Evolutionary conservation across 768 basidiomycete genomes (phyloP).

Genomic region (Hygrophorus russula): DNA sequence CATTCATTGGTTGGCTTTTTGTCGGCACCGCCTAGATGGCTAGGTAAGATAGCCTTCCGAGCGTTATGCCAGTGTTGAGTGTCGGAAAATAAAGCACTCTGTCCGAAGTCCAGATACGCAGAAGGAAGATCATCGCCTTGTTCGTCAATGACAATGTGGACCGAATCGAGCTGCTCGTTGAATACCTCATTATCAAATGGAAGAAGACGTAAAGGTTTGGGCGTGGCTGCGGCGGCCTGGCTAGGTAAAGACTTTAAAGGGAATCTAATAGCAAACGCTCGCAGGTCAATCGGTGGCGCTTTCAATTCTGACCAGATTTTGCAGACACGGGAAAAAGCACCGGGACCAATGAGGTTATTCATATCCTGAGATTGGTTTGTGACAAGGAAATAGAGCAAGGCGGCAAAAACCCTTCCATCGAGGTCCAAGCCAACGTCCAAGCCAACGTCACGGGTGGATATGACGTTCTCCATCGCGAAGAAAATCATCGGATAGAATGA

Average conservation of each 20-base stretch:
- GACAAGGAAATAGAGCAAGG: constrained; percentile 28
- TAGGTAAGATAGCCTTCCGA: constrained; percentile 35
- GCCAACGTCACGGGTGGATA: constrained; percentile 12
- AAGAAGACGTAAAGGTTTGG: constrained; percentile 16
- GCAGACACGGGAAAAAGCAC: constrained; percentile 7
- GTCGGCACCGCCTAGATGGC: constrained; percentile 39
- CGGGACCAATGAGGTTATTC: constrained; percentile 16
- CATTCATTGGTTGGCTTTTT: constrained; percentile 19
- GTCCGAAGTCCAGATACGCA: constrained; percentile 26
- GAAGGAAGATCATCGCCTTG: constrained; percentile 6
- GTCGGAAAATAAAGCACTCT: constrained; percentile 33
- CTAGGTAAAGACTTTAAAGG: constrained; percentile 3
- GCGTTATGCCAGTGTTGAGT: constrained; percentile 50
- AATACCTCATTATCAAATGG: constrained; percentile 27
- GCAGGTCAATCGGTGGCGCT: constrained; percentile 10
- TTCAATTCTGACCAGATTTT: constrained; percentile 14
- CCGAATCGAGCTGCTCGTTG: constrained; percentile 14
- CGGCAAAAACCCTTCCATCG: constrained; percentile 41
- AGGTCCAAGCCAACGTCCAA: constrained; percentile 36
- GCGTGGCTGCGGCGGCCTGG: neutral
- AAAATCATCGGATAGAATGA: constrained; percentile 32
- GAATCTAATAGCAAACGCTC: constrained; percentile 15
- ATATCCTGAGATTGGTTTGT: constrained; percentile 15
- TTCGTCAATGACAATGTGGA: constrained; percentile 11
- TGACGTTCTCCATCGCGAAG: constrained; percentile 16